Percentiles rank a stretch among this genome's conserved stretches.
These are phyloP conservation scores for Trametes gibbosa DNA, from an alignment of 768 basidiomycete genomes.

Conservation along the genomic window DNA sequence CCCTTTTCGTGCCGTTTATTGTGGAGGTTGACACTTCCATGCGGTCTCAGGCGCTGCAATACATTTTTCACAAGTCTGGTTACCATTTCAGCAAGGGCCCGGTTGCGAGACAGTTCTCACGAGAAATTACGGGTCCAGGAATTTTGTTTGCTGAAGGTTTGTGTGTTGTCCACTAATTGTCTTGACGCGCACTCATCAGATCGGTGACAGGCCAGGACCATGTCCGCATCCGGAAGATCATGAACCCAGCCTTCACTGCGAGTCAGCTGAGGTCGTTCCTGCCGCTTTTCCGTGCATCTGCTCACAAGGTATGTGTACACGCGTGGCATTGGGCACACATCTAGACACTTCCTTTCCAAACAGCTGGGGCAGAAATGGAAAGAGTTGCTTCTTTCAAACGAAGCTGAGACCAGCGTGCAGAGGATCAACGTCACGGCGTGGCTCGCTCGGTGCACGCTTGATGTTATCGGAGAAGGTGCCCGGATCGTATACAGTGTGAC, in stretches of 20 bases:
- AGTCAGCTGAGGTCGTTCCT: conserved; percentile 24
- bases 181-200: too few relatives aligned
- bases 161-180: not conserved
- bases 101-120: conserved; percentile 13
- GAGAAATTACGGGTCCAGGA: conserved; percentile 20
- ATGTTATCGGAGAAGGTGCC: conserved; percentile 28
- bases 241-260: conserved; percentile 24
- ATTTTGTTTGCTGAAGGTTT: conserved; percentile 21
- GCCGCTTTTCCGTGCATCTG: conserved; percentile 21
- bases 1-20: too few relatives aligned
- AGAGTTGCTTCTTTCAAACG: conserved; percentile 17
- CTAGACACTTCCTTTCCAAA: not conserved
- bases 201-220: conserved; percentile 18
- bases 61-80: conserved; percentile 28
- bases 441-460: conserved; percentile 27
- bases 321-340: not conserved
- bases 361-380: conserved; percentile 28
- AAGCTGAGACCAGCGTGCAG: not conserved
- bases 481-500: too few relatives aligned
- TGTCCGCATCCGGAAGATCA: conserved; percentile 24
- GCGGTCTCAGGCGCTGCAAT: conserved; percentile 25
- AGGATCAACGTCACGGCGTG: conserved; percentile 20
- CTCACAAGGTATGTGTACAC: conserved; percentile 18
- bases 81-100: conserved; percentile 30
- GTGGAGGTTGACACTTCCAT: not conserved